Evolutionary conservation across 805 yeast genomes (phyloP).

Genomic region (Candida silvatica): DNA sequence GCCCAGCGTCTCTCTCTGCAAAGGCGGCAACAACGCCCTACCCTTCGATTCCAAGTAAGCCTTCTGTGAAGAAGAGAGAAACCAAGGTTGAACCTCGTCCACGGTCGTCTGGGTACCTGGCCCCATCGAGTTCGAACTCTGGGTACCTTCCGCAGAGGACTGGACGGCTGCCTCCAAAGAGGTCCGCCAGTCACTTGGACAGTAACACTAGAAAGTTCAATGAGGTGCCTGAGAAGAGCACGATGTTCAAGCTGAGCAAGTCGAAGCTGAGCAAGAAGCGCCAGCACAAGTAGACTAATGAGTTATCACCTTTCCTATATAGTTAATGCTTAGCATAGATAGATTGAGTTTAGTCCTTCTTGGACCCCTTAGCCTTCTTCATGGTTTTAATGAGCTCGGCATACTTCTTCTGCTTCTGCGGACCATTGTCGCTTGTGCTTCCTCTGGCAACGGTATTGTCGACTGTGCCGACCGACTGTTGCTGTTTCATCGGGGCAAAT

Average conservation of each 20-base stretch:
- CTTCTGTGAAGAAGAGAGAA: background rate
- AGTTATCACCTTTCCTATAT: background rate
- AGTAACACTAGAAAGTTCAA: background rate
- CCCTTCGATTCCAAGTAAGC: too few relatives aligned
- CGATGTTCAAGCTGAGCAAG: slow-evolving; percentile 15
- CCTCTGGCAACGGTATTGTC: slow-evolving; percentile 1
- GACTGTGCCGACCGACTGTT: background rate
- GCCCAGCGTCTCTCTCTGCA: background rate
- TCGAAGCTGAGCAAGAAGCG: slow-evolving; percentile 8
- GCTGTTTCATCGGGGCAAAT: too few relatives aligned
- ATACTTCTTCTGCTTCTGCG: slow-evolving; percentile 4
- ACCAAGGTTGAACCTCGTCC: too few relatives aligned
- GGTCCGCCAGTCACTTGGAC: too few relatives aligned
- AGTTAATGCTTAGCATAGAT: background rate
- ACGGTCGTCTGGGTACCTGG: too few relatives aligned
- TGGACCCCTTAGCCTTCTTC: slow-evolving; percentile 19
- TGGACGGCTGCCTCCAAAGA: too few relatives aligned
- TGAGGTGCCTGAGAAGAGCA: background rate
- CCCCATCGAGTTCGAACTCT: too few relatives aligned
- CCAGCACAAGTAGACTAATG: background rate
- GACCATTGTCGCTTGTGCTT: too few relatives aligned
- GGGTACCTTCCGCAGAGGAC: too few relatives aligned
- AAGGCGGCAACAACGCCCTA: background rate
- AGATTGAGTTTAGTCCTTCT: slow-evolving; percentile 14
- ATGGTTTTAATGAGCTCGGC: slow-evolving; percentile 6